phyloP scores from a whole-genome alignment of 1,284 basidiomycete species.

The Trametes sp. region DNA sequence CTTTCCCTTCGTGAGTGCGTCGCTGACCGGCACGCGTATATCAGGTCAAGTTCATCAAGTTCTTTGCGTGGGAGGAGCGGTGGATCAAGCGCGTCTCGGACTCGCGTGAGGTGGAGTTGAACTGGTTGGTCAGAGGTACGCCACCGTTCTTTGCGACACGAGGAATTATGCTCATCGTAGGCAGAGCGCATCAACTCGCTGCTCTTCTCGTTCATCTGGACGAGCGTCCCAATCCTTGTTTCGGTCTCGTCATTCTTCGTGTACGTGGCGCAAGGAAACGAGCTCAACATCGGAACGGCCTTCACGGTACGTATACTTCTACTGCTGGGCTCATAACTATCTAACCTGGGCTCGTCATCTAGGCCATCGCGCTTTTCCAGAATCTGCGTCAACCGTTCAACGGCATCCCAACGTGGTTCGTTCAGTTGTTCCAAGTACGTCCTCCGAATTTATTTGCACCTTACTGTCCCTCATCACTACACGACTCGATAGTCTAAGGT shows the following conservation, averaged over 20 bases:
- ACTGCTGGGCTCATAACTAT: not conserved
- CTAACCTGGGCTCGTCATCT: not conserved
- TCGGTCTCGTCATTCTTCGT: conserved; percentile 73
- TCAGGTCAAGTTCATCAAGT: conserved; percentile 85
- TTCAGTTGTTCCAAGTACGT: conserved; percentile 63
- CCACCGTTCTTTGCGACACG: too few species aligned
- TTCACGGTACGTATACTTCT: conserved; percentile 63
- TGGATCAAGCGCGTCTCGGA: conserved; percentile 73
- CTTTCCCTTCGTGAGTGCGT: not conserved
- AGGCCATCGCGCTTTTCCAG: conserved; percentile 75
- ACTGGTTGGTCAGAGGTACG: conserved; percentile 69
- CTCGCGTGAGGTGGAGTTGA: conserved; percentile 66
- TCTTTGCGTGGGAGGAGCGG: conserved; percentile 83
- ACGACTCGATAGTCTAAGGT: conserved; percentile 65
- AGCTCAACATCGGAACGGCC: conserved; percentile 70
- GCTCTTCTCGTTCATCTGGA: conserved; percentile 71
- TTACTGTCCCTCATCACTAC: not conserved
- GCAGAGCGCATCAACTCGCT: conserved; percentile 70
- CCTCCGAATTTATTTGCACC: not conserved
- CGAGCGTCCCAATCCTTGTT: conserved; percentile 69
- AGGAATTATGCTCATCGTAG: not conserved
- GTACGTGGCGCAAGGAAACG: conserved; percentile 69
- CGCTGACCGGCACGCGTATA: not conserved
- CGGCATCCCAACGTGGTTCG: conserved; percentile 71
- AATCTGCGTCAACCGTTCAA: conserved; percentile 79